Evolutionary conservation across 2,329 filamentous ascomycete genomes (phyloP).

Genomic region (Clarireedia homoeocarpa): DNA sequence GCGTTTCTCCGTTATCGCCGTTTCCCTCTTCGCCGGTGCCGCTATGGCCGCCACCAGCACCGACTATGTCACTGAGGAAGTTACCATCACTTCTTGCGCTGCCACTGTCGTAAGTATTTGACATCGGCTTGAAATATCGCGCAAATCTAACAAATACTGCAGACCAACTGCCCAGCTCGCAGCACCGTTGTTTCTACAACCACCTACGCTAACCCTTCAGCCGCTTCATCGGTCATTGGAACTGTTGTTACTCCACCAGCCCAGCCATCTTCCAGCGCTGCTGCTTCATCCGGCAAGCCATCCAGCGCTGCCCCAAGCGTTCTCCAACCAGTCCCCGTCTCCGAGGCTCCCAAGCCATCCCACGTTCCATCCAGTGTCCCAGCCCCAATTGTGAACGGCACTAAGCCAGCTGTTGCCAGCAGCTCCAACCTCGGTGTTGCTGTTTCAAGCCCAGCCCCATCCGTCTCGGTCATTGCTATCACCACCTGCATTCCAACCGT

Average conservation of each 20-base stretch:
- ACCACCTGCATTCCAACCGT: constrained; percentile 12
- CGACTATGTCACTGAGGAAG: constrained; percentile 9
- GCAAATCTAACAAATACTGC: not conserved
- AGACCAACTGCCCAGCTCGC: constrained; percentile 10
- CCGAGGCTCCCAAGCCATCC: not conserved
- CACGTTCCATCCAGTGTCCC: not conserved
- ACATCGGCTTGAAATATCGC: not conserved
- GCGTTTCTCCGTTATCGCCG: constrained; percentile 15
- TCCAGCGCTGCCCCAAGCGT: not conserved
- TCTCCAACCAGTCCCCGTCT: not conserved
- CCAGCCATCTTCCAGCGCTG: not conserved
- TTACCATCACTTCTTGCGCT: constrained; percentile 11
- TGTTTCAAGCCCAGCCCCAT: not conserved
- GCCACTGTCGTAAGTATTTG: constrained; percentile 1
- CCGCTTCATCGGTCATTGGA: not conserved
- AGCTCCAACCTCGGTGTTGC: not conserved
- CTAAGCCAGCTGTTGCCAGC: not conserved
- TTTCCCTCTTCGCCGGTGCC: constrained; percentile 11
- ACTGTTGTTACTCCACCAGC: not conserved
- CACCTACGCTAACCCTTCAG: not conserved
- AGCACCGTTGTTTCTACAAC: constrained; percentile 5
- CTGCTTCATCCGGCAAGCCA: not conserved
- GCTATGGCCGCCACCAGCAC: constrained; percentile 8
- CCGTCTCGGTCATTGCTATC: constrained; percentile 8
- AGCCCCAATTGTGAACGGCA: not conserved